Evolutionary conservation across 306 rosid genomes (phyloP).

Genomic region (Dalbergia oliveri): DNA sequence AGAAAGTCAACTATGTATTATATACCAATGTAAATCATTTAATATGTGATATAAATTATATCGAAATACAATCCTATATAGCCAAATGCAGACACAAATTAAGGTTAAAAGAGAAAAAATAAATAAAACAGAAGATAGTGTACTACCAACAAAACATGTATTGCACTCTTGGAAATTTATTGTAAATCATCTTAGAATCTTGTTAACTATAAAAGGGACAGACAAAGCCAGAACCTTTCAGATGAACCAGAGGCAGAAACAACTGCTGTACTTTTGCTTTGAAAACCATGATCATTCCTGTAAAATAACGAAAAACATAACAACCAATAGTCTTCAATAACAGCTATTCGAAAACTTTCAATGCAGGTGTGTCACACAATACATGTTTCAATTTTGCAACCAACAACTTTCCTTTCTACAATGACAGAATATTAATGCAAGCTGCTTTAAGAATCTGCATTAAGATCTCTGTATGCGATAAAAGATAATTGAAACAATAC

Average conservation of each 20-base stretch:
- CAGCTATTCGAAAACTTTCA: background rate
- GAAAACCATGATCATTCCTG: constrained; percentile 76
- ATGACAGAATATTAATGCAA: constrained; percentile 6
- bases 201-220: constrained; percentile 33
- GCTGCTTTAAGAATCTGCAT: background rate
- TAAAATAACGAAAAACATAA: constrained; percentile 40
- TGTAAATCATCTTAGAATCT: constrained; percentile 19
- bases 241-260: constrained; percentile 77
- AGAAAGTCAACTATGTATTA: constrained; percentile 25
- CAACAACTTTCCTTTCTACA: constrained; percentile 10
- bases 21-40: background rate
- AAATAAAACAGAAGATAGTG: constrained; percentile 11
- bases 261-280: constrained; percentile 63
- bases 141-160: constrained; percentile 14
- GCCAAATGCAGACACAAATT: constrained; percentile 10
- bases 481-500: constrained; percentile 26
- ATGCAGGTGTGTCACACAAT: background rate
- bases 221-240: constrained; percentile 71
- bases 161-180: background rate
- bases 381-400: constrained; percentile 1
- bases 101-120: background rate
- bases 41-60: background rate
- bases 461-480: constrained; percentile 3
- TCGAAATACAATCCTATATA: constrained; percentile 8
- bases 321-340: constrained; percentile 41